Percentiles rank a stretch among this genome's conserved stretches.
phyloP scores from a whole-genome alignment of 305 asterid genomes.

The Fraxinus latifolia region DNA sequence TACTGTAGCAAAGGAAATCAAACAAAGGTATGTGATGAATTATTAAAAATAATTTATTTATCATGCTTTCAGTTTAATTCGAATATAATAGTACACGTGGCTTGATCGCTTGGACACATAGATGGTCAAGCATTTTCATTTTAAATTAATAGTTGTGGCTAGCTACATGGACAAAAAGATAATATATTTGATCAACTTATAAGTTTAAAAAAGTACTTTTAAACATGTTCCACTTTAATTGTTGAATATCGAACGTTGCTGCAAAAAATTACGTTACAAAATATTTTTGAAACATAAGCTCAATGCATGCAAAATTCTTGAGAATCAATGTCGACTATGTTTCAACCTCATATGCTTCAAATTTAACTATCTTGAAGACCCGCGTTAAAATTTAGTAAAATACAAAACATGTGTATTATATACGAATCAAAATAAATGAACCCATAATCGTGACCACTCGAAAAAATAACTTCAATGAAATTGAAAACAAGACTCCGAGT shows the following conservation, averaged over 20 bases:
- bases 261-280: not conserved
- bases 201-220: not conserved
- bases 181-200: not conserved
- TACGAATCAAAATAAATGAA: not conserved
- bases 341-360: not conserved
- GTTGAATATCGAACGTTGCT: too few species aligned
- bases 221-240: not conserved
- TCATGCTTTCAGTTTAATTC: not conserved
- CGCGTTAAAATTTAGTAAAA: not conserved
- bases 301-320: not conserved
- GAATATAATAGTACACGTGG: not conserved
- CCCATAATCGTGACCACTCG: not conserved
- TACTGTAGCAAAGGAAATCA: not conserved
- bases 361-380: too few species aligned
- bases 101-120: not conserved
- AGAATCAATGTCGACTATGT: not conserved
- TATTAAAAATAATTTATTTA: not conserved
- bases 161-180: not conserved
- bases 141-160: not conserved
- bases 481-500: not conserved
- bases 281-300: not conserved
- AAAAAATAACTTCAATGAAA: not conserved
- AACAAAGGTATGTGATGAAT: not conserved
- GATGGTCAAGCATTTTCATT: not conserved
- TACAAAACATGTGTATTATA: too few species aligned